A percentile compares a stretch with the other conserved stretches of the same genome.
phyloP scores from a whole-genome alignment of 257 asterid genomes.

The Scutellaria minor region DNA sequence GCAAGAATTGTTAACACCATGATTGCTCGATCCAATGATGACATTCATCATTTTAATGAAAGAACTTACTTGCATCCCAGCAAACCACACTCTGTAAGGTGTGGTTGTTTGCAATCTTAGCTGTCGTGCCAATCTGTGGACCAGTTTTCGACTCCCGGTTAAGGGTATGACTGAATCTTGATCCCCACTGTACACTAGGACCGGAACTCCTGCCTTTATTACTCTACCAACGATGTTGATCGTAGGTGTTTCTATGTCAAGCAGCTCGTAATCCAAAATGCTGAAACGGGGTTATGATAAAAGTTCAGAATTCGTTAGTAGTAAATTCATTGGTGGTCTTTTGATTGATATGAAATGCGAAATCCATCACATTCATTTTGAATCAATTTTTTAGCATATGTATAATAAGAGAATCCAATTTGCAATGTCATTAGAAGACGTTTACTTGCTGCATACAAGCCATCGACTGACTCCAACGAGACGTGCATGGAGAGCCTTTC shows the following conservation, averaged over 20 bases:
- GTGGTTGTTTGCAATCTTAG: conserved; percentile 52
- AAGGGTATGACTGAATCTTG: conserved; percentile 88
- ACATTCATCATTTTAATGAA: not conserved
- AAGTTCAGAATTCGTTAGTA: not conserved
- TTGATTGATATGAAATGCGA: too few species aligned
- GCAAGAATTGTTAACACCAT: too few species aligned
- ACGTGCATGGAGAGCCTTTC: conserved; percentile 70
- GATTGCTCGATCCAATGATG: not conserved
- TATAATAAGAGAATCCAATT: not conserved
- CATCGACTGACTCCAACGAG: conserved; percentile 67
- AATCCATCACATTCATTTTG: too few species aligned
- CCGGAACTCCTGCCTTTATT: conserved; percentile 69
- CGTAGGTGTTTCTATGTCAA: conserved; percentile 75
- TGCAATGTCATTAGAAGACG: not conserved
- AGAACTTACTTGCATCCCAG: conserved; percentile 69
- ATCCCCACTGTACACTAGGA: conserved; percentile 81
- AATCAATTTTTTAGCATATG: not conserved
- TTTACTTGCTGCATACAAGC: conserved; percentile 84
- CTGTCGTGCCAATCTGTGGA: conserved; percentile 56
- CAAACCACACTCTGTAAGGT: conserved; percentile 80
- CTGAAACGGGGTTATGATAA: conserved; percentile 43
- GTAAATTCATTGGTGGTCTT: too few species aligned
- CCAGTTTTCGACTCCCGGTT: conserved; percentile 73
- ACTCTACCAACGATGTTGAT: conserved; percentile 59
- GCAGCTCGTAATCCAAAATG: conserved; percentile 69